Base-by-base conservation (phyloP, 2,329 filamentous ascomycete genomes). In the Cyphellophora europaea region DNA sequence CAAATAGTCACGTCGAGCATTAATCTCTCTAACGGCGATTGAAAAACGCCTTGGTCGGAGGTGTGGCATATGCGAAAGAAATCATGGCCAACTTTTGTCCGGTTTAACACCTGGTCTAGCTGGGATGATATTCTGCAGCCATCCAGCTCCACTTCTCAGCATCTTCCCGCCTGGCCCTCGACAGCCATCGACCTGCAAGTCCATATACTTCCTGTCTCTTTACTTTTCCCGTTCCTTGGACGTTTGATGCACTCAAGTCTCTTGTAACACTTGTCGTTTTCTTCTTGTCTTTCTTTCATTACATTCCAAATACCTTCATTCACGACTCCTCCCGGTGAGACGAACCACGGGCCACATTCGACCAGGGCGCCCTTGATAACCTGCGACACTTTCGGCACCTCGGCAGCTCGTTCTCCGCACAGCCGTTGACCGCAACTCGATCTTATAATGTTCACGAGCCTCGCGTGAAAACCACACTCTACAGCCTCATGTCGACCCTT, bases 401-500 rank as follows among this genome's bases (percentile, higher is more conserved):
- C 21, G 21, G 21, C n/a, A 25, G 8, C 21, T 25, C 8, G n/a
- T 25, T n/a, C 21, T 25, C 21, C 21, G 21, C 21, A n/a, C 21
- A n/a, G n/a, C 21, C 21, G n/a, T n/a, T n/a, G 21, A 8, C 21
- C 8, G n/a, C 21, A 25, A n/a, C 8, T 25, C 21, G 21, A 25
- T 25, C 8, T n/a, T 25, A 25, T 25, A 25, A 25, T 25, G 21
- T 8, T 8, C 8, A 25, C 8, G 21, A 25, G 8, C 8, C 21
- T n/a, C 8, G 21, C 21, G 8, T n/a, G 21, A 25, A 25, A 32
- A 19, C 12, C 30, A 13, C 18, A 11, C 12, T 30, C 28, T 17
- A 30, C 14, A 6, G 8, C 30, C 11, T 11, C 40, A 49, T 49
- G 47, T 40, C 43, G 44, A 43, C 42, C 28, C 38, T 44, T 23